Conservation (phyloP, 2,329 filamentous ascomycete species). For the Colletotrichum cuscutae region DNA sequence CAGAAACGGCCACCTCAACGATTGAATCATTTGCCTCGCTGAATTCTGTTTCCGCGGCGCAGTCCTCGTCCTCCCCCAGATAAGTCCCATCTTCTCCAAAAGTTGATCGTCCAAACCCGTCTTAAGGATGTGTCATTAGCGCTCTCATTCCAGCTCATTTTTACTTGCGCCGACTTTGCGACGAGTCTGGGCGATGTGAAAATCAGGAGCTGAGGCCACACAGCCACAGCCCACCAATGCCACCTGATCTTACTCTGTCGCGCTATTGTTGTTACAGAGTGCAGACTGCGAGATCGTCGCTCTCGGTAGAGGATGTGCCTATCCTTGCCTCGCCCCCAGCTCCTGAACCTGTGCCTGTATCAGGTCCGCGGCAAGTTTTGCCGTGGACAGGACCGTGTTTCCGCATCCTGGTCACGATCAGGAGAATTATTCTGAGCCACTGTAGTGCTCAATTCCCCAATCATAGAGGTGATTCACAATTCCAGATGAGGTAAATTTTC, state of each 20-base stretch:
- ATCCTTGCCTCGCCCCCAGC: not conserved
- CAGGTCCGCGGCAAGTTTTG: conserved; percentile 23
- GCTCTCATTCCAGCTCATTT: conserved; percentile 5
- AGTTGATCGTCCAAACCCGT: conserved; percentile 4
- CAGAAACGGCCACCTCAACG: not conserved
- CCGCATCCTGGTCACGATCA: not conserved
- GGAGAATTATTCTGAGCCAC: not conserved
- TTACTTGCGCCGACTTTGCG: not conserved
- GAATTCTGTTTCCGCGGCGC: not conserved
- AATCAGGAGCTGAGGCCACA: not conserved
- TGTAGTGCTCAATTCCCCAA: not conserved
- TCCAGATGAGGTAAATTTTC: not conserved
- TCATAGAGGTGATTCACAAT: not conserved
- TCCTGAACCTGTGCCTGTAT: conserved; percentile 2
- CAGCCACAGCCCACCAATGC: not conserved
- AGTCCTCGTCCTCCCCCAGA: not conserved
- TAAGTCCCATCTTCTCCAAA: not conserved
- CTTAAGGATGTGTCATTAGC: not conserved
- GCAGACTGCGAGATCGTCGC: not conserved
- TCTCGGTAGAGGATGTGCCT: not conserved
- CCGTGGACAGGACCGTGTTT: conserved; percentile 1
- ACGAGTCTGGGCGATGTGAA: not conserved
- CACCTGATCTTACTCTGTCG: not conserved
- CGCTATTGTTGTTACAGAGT: not conserved
- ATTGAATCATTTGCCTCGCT: not conserved